These are phyloP conservation scores for Fusarium pilosicola DNA, from an alignment of 2,329 filamentous ascomycete genomes.

Conservation along the genomic window DNA sequence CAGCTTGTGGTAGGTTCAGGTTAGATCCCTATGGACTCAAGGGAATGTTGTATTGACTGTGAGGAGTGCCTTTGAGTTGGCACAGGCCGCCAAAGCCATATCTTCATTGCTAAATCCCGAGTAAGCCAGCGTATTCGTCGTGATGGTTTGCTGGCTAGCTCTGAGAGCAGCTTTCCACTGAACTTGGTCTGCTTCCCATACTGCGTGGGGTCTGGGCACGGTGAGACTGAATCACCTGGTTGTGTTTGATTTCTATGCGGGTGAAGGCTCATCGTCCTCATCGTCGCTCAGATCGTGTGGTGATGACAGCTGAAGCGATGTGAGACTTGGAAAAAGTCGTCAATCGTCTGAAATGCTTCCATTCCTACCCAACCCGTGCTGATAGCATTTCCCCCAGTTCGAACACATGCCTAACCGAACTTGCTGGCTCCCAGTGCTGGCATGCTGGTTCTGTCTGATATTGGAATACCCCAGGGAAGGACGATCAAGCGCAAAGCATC, in stretches of 20 bases:
- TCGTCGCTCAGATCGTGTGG: too few species aligned
- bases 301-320: too few species aligned
- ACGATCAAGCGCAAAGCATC: background rate
- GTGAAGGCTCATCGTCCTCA: too few species aligned
- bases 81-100: background rate
- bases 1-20: background rate
- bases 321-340: too few species aligned
- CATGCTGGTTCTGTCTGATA: background rate
- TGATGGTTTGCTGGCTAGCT: background rate
- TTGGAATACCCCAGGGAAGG: background rate
- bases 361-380: too few species aligned
- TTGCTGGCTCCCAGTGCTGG: background rate
- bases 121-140: background rate
- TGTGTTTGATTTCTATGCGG: too few species aligned
- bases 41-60: background rate
- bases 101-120: background rate
- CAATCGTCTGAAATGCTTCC: too few species aligned
- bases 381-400: background rate
- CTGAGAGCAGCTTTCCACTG: background rate
- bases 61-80: background rate
- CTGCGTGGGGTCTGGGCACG: accelerated
- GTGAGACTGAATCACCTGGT: too few species aligned
- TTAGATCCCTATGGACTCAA: background rate
- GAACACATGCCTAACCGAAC: background rate
- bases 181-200: accelerated